A percentile compares a stretch with the other conserved stretches of the same genome.
phyloP scores from a whole-genome alignment of 2,329 filamentous ascomycete genomes.

The Aspergillus sp. region DNA sequence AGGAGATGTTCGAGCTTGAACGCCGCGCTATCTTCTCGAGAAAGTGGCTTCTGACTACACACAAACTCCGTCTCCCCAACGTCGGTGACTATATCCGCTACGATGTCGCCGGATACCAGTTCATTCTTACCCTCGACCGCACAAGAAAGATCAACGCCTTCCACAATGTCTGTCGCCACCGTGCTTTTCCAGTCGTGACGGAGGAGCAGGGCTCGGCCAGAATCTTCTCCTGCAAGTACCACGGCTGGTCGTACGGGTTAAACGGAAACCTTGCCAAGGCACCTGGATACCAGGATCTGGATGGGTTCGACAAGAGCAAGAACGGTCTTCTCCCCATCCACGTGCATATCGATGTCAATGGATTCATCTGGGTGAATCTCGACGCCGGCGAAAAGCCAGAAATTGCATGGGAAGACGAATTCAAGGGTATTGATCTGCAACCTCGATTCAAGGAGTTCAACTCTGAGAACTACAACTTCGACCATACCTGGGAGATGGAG shows the following conservation, averaged over 20 bases:
- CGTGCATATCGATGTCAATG: conserved; percentile 48
- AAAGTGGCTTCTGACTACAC: conserved; percentile 42
- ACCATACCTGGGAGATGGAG: conserved; percentile 55
- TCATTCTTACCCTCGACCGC: conserved; percentile 50
- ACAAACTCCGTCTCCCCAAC: conserved; percentile 44
- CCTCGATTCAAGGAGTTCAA: conserved; percentile 43
- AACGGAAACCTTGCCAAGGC: conserved; percentile 56
- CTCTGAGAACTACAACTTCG: conserved; percentile 52
- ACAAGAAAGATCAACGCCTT: conserved; percentile 53
- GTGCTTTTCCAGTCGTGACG: conserved; percentile 54
- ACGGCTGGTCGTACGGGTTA: conserved; percentile 57
- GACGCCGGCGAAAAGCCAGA: conserved; percentile 44
- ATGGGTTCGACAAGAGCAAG: conserved; percentile 51
- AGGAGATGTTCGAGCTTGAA: conserved; percentile 51
- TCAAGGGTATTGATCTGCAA: conserved; percentile 45
- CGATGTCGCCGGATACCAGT: conserved; percentile 53
- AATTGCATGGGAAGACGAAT: conserved; percentile 50
- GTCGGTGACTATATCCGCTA: conserved; percentile 55
- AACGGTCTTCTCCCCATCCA: conserved; percentile 54
- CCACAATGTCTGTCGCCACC: conserved; percentile 58
- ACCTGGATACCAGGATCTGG: conserved; percentile 51
- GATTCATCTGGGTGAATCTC: conserved; percentile 58
- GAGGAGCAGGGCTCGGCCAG: conserved; percentile 44
- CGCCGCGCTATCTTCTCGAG: conserved; percentile 54
- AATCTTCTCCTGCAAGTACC: conserved; percentile 56